phyloP scores from a whole-genome alignment of 2,329 filamentous ascomycete genomes.

The Malbranchea cinnamomea region DNA sequence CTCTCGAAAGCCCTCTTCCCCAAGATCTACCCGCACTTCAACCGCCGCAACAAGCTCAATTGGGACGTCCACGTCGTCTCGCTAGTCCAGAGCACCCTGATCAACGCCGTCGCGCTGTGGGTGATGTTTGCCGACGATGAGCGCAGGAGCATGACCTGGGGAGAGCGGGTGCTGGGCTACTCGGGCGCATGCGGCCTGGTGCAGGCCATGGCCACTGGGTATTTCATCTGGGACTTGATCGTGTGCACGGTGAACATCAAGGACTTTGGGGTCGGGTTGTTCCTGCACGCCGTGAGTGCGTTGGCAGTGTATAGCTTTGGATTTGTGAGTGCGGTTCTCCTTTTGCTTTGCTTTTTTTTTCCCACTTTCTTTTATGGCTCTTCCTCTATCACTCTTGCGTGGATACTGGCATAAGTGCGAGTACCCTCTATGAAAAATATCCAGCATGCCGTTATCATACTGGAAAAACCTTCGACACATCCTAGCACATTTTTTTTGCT shows the following conservation, averaged over 20 bases:
- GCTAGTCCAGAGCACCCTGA: conserved; percentile 42
- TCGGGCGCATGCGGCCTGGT: conserved; percentile 43
- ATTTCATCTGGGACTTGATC: conserved; percentile 49
- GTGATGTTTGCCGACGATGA: conserved; percentile 43
- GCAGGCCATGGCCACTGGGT: conserved; percentile 45
- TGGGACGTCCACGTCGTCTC: conserved; percentile 55
- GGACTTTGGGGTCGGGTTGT: conserved; percentile 46
- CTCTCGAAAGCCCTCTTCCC: conserved; percentile 41
- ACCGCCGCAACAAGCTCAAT: conserved; percentile 42
- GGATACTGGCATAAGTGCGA: too few relatives aligned
- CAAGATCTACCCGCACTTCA: conserved; percentile 38
- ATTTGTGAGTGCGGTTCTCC: conserved; percentile 43
- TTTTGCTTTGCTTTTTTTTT: conserved; percentile 6
- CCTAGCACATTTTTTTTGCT: too few relatives aligned
- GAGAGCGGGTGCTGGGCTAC: conserved; percentile 46
- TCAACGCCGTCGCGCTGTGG: conserved; percentile 42
- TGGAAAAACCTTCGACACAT: too few relatives aligned
- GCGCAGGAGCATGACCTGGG: conserved; percentile 36
- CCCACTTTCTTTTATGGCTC: conserved; percentile 3
- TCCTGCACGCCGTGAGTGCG: conserved; percentile 47
- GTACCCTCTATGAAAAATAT: too few relatives aligned
- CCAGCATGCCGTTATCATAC: too few relatives aligned
- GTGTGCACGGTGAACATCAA: conserved; percentile 40
- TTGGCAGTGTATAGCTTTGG: conserved; percentile 47
- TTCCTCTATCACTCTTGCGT: conserved; percentile 4